Conservation (phyloP, 2,329 filamentous ascomycete genomes). For the Botryotinia convoluta region DNA sequence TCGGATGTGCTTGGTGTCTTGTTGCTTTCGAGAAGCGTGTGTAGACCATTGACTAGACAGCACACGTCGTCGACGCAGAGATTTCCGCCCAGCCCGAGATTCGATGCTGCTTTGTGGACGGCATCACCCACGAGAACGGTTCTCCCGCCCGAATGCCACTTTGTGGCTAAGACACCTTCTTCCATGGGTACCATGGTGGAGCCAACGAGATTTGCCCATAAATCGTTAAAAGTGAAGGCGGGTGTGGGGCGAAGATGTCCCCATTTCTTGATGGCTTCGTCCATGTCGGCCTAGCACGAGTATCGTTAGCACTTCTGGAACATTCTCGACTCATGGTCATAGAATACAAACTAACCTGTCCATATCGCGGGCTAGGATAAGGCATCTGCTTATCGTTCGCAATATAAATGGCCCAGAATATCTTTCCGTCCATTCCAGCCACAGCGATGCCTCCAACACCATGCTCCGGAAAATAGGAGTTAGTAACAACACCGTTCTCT, state of each 20-base stretch:
- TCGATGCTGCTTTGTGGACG: conserved; percentile 7
- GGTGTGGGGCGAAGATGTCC: conserved; percentile 6
- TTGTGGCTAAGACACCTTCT: conserved; percentile 9
- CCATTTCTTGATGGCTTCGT: conserved; percentile 9
- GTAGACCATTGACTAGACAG: conserved; percentile 7
- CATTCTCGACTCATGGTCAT: not conserved
- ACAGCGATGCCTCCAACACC: conserved; percentile 3
- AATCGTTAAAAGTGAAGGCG: conserved; percentile 4
- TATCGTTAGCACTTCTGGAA: not conserved
- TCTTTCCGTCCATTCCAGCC: conserved; percentile 13
- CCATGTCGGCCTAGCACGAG: not conserved
- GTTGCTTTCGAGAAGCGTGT: conserved; percentile 2
- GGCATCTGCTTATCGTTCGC: not conserved
- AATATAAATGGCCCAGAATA: conserved; percentile 14
- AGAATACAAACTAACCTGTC: conserved; percentile 7
- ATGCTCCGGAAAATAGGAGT: conserved; percentile 11
- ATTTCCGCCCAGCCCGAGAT: conserved; percentile 10
- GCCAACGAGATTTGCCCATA: not conserved
- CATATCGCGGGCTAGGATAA: conserved; percentile 10
- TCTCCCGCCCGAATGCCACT: conserved; percentile 13
- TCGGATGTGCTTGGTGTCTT: conserved; percentile 4
- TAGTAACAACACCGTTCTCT: not conserved
- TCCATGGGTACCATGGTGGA: conserved; percentile 4
- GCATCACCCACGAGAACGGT: conserved; percentile 11
- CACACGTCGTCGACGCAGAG: conserved; percentile 14